Evolutionary conservation across 2,329 filamentous ascomycete species (phyloP), one percentile per base, ranked within the genome.

Genomic region (Diaporthe capsici): DNA sequence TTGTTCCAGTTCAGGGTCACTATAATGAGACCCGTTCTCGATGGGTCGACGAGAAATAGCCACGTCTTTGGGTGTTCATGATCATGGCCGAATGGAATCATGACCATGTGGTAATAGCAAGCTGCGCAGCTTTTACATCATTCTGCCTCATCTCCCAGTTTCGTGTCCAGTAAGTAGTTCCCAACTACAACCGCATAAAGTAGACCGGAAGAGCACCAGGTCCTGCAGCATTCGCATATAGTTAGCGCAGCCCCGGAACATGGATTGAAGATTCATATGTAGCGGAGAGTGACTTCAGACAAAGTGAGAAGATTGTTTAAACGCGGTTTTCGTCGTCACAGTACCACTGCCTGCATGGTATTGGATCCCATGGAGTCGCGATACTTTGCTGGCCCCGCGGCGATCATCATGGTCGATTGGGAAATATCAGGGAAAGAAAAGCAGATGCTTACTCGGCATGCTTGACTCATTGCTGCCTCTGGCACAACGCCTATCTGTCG

Each of bases 281-380:
- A 8, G 8, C 44, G 3, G 12, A n/a, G 22, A 1, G 39, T 74
- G 68, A 72, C 67, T 72, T 79, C 78, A 81, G 80, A 78, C 25
- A 73, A 65, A 25, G 81, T 84, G 83, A 84, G 83, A 84, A 84
- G 83, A 84, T 84, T 83, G 76, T 79, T 78, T 47, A 72, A 79
- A 79, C 80, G 82, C 82, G 89, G 88, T 88, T 86, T 84, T 88
- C 87, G 83, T 87, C 89, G 87, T 82, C 88, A 88, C 84, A 25
- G 68, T 51, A 47, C 71, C 78, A 76, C 72, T 74, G 76, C 67
- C 76, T 71, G 72, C 73, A 53, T 63, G 80, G 78, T 79, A 78
- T 81, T 82, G 81, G 77, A 78, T 80, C 80, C 77, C 73, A 68
- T 77, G 76, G 78, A 77, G 58, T 78, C 74, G 73, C 75, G 74